Evolutionary conservation across 306 rosid species (phyloP), one percentile per base, ranked within the genome.

Genomic region (Dryas alaskensis): DNA sequence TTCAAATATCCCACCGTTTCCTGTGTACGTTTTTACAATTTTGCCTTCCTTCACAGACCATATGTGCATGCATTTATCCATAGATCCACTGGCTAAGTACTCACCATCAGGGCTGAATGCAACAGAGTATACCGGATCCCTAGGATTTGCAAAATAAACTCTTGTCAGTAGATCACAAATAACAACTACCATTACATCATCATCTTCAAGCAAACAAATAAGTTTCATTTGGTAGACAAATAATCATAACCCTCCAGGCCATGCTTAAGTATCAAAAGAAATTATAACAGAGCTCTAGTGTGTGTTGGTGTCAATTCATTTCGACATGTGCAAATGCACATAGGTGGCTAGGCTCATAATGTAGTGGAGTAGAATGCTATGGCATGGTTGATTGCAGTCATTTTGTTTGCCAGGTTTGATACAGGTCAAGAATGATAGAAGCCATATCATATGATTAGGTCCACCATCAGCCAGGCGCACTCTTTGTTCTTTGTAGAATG

Each of bases 71-170:
- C 80, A 74, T 50, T 69, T 80, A 67, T 80, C 83, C 83, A 80
- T 80, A 4, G 76, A 74, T 46, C 83, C 76, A 55, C 83, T 80
- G n/a, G 76, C 83, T 66, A 80, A 69, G 49, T 74, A 80, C 66
- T 74, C 68, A 8, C 83, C 83, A 47, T 68, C 74, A 4, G 83
- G 79, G 72, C 79, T 80, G 72, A 79, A 74, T 54, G 83, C 78
- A 68, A 79, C 75, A 3, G 83, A 80, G 83, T 80, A 80, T 39
- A 74, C 83, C 4, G 83, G 90, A 82, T 86, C 90, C 92, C 96
- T 90, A 83, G 16, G 7, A 37, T 37, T 71, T 49, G 70, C 44
- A 42, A 42, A 59, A 55, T 4, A 55, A 8, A 37, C 25, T 22
- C 22, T 22, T 2, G 52, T 40, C 42, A 58, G 49, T 22, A 40